Evolutionary conservation across 78 protist genomes (phyloP), one percentile per base, ranked within the genome.

Genomic region (Pelomyxa schiedti): DNA sequence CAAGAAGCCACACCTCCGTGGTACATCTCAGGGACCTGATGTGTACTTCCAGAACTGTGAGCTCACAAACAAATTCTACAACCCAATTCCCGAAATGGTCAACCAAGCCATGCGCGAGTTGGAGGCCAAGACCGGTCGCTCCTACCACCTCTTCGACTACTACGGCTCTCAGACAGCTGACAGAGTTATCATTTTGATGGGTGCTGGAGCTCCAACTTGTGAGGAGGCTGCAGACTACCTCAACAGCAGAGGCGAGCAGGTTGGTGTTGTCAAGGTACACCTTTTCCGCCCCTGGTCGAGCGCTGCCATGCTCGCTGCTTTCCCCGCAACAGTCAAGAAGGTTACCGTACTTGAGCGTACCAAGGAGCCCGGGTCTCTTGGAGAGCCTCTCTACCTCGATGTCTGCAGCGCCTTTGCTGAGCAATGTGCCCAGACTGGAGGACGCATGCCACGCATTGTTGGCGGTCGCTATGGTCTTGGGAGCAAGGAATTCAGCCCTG

Each of bases 381-480:
- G 90, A 39, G 74, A 77, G 72, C 93, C 93, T 8, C 69, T 88
- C 39, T 88, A 78, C 76, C 87, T 75, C 0, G 86, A 80, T 43
- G 93, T 88, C 24, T 47, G 58, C 58, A 16, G 32, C 58, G 58
- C 58, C 32, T 47, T 47, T 16, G 1, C 22, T 32, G 26, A 72
- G 24, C 37, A 70, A 30, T 0, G 78, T 5, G 35, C 24, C n/a
- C 39, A n/a, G 67, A 53, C 66, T 4, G 26, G 4, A 24, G 3
- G 22, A 28, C 1, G 30, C 58, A 66, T n/a, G 16, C 67, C 22
- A 4, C 9, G 24, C 26, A 72, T 86, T 16, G 8, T 82, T 37
- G 86, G 90, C 41, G 93, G 93, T 37, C 35, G 72, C 32, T 88
- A 32, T 66, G 93, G 90, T 40, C 71, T 88, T 37, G 86, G 80